phyloP scores from a whole-genome alignment of 805 yeast genomes.

The Kazachstania africana region DNA sequence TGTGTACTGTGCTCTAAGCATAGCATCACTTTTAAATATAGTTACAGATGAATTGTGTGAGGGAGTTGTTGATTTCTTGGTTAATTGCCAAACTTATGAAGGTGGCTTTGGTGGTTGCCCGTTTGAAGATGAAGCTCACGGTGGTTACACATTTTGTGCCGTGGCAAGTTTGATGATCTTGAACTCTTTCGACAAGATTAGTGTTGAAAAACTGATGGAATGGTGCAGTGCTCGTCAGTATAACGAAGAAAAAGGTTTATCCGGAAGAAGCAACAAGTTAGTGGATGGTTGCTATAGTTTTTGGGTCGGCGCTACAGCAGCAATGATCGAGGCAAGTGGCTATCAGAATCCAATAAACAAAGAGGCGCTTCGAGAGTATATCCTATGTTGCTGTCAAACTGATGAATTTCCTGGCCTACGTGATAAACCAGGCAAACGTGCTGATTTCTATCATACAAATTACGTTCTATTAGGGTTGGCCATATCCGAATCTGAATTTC shows the following conservation, averaged over 20 bases:
- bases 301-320: slow-evolving; percentile 28
- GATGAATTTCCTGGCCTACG: slow-evolving; percentile 55
- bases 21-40: slow-evolving; percentile 55
- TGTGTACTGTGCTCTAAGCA: slow-evolving; percentile 71
- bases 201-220: slow-evolving; percentile 38
- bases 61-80: slow-evolving; percentile 49
- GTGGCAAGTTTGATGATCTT: slow-evolving; percentile 48
- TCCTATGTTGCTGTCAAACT: slow-evolving; percentile 65
- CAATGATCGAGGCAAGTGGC: slow-evolving; percentile 29
- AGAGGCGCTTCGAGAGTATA: slow-evolving; percentile 49
- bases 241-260: slow-evolving; percentile 70
- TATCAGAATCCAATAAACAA: slow-evolving; percentile 34
- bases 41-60: slow-evolving; percentile 46
- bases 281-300: slow-evolving; percentile 21
- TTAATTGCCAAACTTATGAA: slow-evolving; percentile 75
- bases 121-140: slow-evolving; percentile 77
- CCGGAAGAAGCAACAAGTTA: slow-evolving; percentile 83
- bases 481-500: slow-evolving; percentile 11
- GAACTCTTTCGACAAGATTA: slow-evolving; percentile 30
- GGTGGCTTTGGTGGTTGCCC: slow-evolving; percentile 92
- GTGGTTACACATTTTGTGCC: slow-evolving; percentile 92
- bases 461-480: slow-evolving; percentile 68
- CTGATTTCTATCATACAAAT: slow-evolving; percentile 88
- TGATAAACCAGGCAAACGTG: slow-evolving; percentile 74
- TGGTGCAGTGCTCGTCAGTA: slow-evolving; percentile 72